phyloP scores from a whole-genome alignment of 148 eudicot genomes.

The Euryodendron excelsum region DNA sequence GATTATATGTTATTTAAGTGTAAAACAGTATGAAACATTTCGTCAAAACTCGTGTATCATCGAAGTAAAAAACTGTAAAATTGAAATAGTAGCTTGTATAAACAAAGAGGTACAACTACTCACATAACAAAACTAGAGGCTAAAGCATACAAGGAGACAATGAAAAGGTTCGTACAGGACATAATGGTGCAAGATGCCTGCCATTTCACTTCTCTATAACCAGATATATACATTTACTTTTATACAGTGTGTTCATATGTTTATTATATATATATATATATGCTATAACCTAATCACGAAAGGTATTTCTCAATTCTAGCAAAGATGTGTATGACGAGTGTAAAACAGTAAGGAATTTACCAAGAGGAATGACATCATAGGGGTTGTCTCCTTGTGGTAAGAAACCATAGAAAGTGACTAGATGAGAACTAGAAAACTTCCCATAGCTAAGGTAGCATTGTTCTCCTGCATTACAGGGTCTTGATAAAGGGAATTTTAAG shows the following conservation, averaged over 20 bases:
- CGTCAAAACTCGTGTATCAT: too few relatives aligned
- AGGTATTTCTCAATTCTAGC: not conserved
- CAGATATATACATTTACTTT: too few relatives aligned
- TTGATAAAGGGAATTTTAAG: conserved; percentile 69
- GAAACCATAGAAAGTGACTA: conserved; percentile 87
- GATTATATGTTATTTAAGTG: not conserved
- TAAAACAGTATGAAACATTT: too few relatives aligned
- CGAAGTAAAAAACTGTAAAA: not conserved
- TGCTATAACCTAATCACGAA: not conserved
- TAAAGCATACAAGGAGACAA: not conserved
- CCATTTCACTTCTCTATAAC: not conserved
- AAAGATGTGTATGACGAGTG: not conserved
- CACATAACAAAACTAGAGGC: not conserved
- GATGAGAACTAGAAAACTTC: conserved; percentile 79
- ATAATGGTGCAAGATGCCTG: not conserved
- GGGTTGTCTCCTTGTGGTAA: conserved; percentile 65
- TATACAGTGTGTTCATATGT: too few relatives aligned
- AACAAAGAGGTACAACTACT: not conserved
- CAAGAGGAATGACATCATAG: conserved; percentile 77
- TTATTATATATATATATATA: too few relatives aligned
- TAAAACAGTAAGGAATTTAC: conserved; percentile 34
- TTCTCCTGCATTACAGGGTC: conserved; percentile 82
- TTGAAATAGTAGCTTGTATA: not conserved
- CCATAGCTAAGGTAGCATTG: conserved; percentile 91
- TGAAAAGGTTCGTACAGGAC: not conserved